Evolutionary conservation across 176 grass and related monocot genomes (phyloP), one percentile per base, ranked within the genome.

Genomic region (Paspalum vaginatum): DNA sequence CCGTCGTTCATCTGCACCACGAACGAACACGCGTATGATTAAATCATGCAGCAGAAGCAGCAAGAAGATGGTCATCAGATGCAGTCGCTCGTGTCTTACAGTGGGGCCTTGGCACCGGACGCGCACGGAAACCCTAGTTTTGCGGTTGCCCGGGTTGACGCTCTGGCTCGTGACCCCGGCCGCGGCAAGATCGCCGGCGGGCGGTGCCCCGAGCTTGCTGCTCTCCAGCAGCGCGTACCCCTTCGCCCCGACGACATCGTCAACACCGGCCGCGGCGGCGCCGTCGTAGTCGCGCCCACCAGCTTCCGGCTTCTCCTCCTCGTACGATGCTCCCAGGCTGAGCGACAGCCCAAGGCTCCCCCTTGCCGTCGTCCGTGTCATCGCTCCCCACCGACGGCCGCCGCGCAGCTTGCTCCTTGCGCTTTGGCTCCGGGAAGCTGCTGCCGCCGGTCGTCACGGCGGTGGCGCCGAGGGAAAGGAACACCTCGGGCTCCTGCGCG

Each of bases 41-140:
- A 26, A 68, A 42, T 20, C 26, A 54, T 38, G 48, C 8, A 38
- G 32, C 11, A 66, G 76, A 7, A 53, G 77, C 24, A 44, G 10
- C n/a, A 61, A 11, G 13, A 24, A 15, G 24, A 14, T 32, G 32
- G 32, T 32, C 32, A 32, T 15, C 72, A 20, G 51, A 38, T 71
- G 53, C 59, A 43, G 76, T 77, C 12, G 81, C 52, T 73, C 8
- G 14, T 38, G 46, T 42, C 95, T 93, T 93, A 99, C 96, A 21
- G 96, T 99, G 57, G 88, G 92, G 54, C 96, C 96, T 86, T 87
- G 88, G 78, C 96, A 99, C 42, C 92, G 84, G 59, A 93, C 96
- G 73, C 96, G 87, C 16, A 99, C 92, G 8, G 96, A 99, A 93
- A 99, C 96, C 90, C 96, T 95, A 89, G 96, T 95, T 89, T 99